Evolutionary conservation across 495 filamentous ascomycete genomes (phyloP).

Genomic region (Podospora bellae-mahoneyi): DNA sequence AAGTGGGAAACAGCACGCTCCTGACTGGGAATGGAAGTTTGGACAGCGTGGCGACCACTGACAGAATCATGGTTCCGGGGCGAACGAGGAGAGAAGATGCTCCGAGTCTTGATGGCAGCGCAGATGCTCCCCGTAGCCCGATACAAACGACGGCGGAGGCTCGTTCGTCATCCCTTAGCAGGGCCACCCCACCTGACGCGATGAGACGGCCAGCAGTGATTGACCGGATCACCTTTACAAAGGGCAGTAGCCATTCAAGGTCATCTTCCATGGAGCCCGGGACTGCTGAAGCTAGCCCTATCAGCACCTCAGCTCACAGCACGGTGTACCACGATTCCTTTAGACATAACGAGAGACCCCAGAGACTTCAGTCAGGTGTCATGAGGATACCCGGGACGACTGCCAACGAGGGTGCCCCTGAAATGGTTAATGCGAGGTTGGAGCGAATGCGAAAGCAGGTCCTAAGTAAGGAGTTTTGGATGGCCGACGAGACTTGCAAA

Average conservation of each 20-base stretch:
- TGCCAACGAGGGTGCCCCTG: constrained; percentile 53
- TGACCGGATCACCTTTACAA: constrained; percentile 53
- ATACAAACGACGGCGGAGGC: constrained; percentile 37
- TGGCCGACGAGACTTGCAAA: constrained; percentile 97
- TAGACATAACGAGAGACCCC: constrained; percentile 40
- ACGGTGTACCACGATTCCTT: constrained; percentile 53
- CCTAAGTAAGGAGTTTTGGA: constrained; percentile 95
- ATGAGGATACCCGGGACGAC: constrained; percentile 54
- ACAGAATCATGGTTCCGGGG: constrained; percentile 34
- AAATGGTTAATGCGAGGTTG: constrained; percentile 57
- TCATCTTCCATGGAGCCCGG: constrained; percentile 61
- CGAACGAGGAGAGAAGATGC: constrained; percentile 39
- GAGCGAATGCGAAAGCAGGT: constrained; percentile 76
- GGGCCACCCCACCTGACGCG: constrained; percentile 26
- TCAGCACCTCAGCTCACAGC: constrained; percentile 54
- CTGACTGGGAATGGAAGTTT: constrained; percentile 36
- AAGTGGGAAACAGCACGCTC: constrained; percentile 25
- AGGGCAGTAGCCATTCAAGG: constrained; percentile 51
- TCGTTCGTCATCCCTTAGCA: constrained; percentile 28
- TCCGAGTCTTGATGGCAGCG: constrained; percentile 40
- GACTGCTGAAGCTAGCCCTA: constrained; percentile 49
- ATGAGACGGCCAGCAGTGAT: constrained; percentile 44
- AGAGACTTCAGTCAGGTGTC: constrained; percentile 42
- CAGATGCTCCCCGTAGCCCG: constrained; percentile 43
- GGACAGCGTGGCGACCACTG: constrained; percentile 33